Percentiles rank a stretch among this genome's conserved stretches.
Evolutionary conservation across 2,329 filamentous ascomycete species (phyloP).

Genomic region (Trichoderma harzianum): DNA sequence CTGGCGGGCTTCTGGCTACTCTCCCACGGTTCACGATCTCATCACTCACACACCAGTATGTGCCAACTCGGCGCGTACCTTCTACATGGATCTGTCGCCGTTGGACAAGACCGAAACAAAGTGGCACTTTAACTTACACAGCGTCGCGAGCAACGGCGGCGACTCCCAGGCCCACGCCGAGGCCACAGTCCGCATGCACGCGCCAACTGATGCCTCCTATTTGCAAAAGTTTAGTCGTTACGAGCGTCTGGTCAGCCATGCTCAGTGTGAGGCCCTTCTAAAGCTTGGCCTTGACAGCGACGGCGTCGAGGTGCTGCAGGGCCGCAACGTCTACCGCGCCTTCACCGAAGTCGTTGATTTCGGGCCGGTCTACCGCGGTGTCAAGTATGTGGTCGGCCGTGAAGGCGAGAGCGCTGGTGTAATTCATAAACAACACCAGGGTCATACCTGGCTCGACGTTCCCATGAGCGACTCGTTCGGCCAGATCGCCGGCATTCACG

Average conservation of each 20-base stretch:
- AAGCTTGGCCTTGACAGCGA: neutral
- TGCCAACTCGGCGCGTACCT: neutral
- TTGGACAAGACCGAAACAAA: neutral
- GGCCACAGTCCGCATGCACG: neutral
- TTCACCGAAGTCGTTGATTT: neutral
- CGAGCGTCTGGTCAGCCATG: neutral
- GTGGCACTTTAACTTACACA: neutral
- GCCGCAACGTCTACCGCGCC: neutral
- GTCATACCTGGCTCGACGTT: neutral
- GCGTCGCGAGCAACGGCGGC: neutral
- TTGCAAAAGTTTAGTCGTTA: neutral
- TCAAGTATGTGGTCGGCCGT: neutral
- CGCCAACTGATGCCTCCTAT: neutral
- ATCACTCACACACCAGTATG: neutral
- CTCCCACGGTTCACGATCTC: neutral
- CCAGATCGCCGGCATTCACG: neutral
- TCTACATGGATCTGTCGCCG: neutral
- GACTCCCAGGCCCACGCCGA: neutral
- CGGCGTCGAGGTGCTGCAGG: neutral
- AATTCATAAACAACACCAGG: neutral
- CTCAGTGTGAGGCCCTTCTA: neutral
- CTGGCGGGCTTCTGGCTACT: neutral
- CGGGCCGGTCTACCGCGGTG: neutral
- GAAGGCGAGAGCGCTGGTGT: neutral
- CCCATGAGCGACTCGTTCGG: neutral